Conservation (phyloP, 495 filamentous ascomycete species). For the Talaromyces trachyspermus region DNA sequence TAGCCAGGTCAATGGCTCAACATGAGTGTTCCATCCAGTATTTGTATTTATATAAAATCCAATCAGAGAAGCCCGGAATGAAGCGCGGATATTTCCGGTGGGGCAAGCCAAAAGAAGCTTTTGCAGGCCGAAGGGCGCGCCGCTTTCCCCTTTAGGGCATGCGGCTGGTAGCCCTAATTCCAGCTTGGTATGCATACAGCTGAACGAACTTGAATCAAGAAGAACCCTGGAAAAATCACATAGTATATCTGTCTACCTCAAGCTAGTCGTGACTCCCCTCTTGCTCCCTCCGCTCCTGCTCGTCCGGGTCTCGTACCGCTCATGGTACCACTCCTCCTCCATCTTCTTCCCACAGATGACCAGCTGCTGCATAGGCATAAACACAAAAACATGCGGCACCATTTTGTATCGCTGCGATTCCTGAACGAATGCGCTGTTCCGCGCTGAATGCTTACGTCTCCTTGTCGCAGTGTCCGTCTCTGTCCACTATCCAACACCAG, state of each 20-base stretch:
- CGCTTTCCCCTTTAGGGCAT: too few species aligned
- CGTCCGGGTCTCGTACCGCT: slow-evolving; percentile 12
- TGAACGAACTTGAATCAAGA: too few species aligned
- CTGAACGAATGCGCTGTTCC: slow-evolving; percentile 57
- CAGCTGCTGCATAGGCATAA: slow-evolving; percentile 24
- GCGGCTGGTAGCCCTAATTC: too few species aligned
- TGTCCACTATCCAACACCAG: slow-evolving; percentile 59
- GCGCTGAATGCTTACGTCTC: slow-evolving; percentile 64
- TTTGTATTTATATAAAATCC: not conserved
- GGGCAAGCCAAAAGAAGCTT: too few species aligned
- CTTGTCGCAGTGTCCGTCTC: slow-evolving; percentile 48
- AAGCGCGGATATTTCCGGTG: not conserved
- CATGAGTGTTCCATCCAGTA: not conserved
- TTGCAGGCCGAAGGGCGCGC: too few species aligned
- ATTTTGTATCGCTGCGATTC: slow-evolving; percentile 42
- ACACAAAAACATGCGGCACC: slow-evolving; percentile 53
- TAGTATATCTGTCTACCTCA: too few species aligned
- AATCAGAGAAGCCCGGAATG: not conserved
- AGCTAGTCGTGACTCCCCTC: slow-evolving; percentile 5
- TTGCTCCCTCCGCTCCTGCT: slow-evolving; percentile 7
- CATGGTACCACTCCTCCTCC: slow-evolving; percentile 23
- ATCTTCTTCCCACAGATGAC: slow-evolving; percentile 18
- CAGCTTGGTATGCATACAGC: too few species aligned
- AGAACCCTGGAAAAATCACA: too few species aligned
- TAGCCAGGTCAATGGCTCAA: not conserved